Evolutionary conservation across 306 rosid genomes (phyloP).

Genomic region (Castanospermum australe): DNA sequence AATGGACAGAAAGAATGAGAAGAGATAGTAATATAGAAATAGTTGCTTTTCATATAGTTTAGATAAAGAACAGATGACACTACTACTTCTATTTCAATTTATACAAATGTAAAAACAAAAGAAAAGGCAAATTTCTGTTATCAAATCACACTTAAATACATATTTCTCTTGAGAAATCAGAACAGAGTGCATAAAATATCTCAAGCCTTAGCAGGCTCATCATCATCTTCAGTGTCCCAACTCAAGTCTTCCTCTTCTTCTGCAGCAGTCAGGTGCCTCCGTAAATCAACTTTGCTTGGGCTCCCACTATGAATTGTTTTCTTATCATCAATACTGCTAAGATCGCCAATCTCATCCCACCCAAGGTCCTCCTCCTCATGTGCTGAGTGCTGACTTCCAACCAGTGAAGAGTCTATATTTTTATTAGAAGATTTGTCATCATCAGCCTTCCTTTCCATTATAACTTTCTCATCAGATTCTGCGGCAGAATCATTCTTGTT

Average conservation of each 20-base stretch:
- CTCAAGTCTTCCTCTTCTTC: constrained; percentile 88
- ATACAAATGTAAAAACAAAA: not conserved
- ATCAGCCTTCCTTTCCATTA: constrained; percentile 33
- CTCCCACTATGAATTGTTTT: constrained; percentile 38
- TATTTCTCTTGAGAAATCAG: constrained; percentile 17
- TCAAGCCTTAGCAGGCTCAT: constrained; percentile 56
- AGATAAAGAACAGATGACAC: constrained; percentile 17
- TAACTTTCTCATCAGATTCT: constrained; percentile 36
- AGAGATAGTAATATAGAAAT: not conserved
- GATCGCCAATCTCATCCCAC: constrained; percentile 96
- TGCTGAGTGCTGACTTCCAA: constrained; percentile 33
- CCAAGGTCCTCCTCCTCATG: constrained; percentile 74
- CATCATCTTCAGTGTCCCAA: constrained; percentile 88
- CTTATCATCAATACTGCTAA: constrained; percentile 69
- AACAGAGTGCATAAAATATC: constrained; percentile 13
- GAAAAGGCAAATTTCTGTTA: not conserved
- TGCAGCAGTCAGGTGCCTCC: constrained; percentile 60
- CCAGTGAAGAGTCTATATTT: constrained; percentile 36
- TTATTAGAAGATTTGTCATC: constrained; percentile 38
- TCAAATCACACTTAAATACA: constrained; percentile 17
- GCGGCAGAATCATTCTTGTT: constrained; percentile 34
- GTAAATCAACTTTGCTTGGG: constrained; percentile 50
- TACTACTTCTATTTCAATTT: constrained; percentile 27
- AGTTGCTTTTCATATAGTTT: constrained; percentile 31
- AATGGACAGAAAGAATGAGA: not conserved